A percentile compares a stretch with the other conserved stretches of the same genome.
Conservation (phyloP, 441 rosid species). For the Croton laevigatus region DNA sequence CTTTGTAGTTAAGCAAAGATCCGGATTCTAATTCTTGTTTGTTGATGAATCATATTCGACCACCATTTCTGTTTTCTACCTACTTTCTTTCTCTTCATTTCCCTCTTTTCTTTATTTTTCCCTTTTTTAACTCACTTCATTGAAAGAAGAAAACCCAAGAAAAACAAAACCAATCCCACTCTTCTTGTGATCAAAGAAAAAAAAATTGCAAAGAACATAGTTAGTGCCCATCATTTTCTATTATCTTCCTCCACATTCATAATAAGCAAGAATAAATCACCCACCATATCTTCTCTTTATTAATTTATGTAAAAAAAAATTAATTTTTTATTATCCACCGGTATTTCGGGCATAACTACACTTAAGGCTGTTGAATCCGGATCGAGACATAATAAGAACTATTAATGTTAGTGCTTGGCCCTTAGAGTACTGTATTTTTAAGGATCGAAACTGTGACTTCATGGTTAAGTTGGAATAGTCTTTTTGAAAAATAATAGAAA, state of each 20-base stretch:
- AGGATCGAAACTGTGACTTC: no score
- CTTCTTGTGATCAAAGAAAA: slow-evolving; percentile 5
- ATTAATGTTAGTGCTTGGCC: no score
- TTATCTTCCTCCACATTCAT: slow-evolving; percentile 34
- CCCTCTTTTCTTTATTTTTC: slow-evolving; percentile 6
- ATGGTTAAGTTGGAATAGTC: no score
- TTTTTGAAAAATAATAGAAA: neutral
- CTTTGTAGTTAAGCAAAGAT: slow-evolving; percentile 70
- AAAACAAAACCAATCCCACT: slow-evolving; percentile 11
- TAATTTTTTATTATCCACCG: neutral
- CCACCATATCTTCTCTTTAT: slow-evolving; percentile 31
- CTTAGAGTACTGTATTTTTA: no score
- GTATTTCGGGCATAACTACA: no score
- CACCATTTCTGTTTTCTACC: slow-evolving; percentile 45
- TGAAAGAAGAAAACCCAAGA: neutral
- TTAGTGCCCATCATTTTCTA: slow-evolving; percentile 46
- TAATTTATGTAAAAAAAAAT: slow-evolving; percentile 4
- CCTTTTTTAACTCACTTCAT: slow-evolving; percentile 1
- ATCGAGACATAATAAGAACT: no score
- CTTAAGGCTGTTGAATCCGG: no score
- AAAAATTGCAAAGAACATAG: neutral
- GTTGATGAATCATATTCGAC: slow-evolving; percentile 66
- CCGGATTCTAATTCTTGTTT: slow-evolving; percentile 34
- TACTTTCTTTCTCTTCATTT: slow-evolving; percentile 23
- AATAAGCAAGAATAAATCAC: slow-evolving; percentile 34